Evolutionary conservation across 495 filamentous ascomycete genomes (phyloP), one percentile per base, ranked within the genome.

Genomic region (Penicillium chermesinum): DNA sequence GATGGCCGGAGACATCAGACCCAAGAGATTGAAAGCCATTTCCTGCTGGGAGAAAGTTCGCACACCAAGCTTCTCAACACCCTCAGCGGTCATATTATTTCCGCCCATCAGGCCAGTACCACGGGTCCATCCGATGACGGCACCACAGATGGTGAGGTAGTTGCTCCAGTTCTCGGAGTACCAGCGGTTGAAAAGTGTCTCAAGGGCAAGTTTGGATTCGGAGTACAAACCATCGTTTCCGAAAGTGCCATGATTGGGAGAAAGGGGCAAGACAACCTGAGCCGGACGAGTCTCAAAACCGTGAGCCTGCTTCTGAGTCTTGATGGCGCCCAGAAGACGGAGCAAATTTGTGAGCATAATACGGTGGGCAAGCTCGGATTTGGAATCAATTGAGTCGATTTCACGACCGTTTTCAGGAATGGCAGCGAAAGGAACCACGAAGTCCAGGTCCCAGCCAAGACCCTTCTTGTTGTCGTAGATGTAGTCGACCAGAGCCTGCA

Each of bases 281-380:
- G 93, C 94, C 35, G 93, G 93, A 17, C 93, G 86, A 6, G 93
- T 97, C 68, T 95, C 89, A 62, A 88, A 94, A 51, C 91, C 91
- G 50, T 86, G 83, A 35, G 80, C 71, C 33, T 83, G 79, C 75
- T 99, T 97, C 63, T 96, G 86, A 2, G 83, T 67, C 76, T 96
- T 99, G 66, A 99, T 83, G 53, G 73, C 81, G 44, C 93, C 93
- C 44, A 99, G 78, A 37, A 99, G 82, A 41, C 93, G 85, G 43
- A 97, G 77, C 2, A 97, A 75, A 62, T 99, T 99, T 49, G 93
- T 99, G 69, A 99, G 75, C 93, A 99, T 99, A 71, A 99, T 96
- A 46, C 93, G 88, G 65, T 97, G 94, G 50, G 94, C 94, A 50
- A 97, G 82, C 73, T 99, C 93, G 1, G 94, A 97, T 71, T 95